A percentile compares a stretch with the other conserved stretches of the same genome.
Evolutionary conservation across 2,329 filamentous ascomycete genomes (phyloP).

Genomic region (Karstenula rhodostoma): DNA sequence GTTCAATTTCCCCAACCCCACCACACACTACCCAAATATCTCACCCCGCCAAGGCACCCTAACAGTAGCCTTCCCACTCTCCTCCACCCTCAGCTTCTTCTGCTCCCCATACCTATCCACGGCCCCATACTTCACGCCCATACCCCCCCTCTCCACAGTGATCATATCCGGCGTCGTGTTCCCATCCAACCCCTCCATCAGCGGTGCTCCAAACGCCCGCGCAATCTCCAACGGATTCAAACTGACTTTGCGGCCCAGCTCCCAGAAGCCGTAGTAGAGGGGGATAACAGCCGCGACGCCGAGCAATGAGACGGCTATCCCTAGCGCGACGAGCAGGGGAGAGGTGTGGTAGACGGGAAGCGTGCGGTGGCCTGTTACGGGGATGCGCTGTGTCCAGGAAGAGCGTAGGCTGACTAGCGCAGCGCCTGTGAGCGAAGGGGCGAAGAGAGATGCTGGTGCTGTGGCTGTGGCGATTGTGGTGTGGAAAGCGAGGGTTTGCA

Average conservation of each 20-base stretch:
- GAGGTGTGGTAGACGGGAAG: constrained; percentile 17
- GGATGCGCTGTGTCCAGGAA: constrained; percentile 20
- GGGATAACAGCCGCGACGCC: constrained; percentile 29
- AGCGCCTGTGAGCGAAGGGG: constrained; percentile 10
- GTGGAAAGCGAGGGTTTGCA: constrained; percentile 27
- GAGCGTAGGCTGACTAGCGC: constrained; percentile 13
- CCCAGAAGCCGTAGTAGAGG: constrained; percentile 39
- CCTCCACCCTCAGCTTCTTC: constrained; percentile 34
- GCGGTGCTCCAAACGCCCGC: constrained; percentile 41
- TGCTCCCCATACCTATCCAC: constrained; percentile 31
- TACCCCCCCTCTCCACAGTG: constrained; percentile 27
- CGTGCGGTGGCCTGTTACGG: constrained; percentile 1
- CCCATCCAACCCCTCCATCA: constrained; percentile 37
- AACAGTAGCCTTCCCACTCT: constrained; percentile 23
- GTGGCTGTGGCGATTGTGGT: constrained; percentile 25
- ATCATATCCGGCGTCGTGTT: constrained; percentile 30
- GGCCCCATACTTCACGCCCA: constrained; percentile 31
- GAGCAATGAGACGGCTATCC: constrained; percentile 22
- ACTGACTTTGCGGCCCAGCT: constrained; percentile 36
- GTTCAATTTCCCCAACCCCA: no score
- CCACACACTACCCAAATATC: constrained; percentile 28
- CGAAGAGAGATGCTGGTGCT: constrained; percentile 18
- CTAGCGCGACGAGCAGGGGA: constrained; percentile 18
- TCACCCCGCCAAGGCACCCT: constrained; percentile 32
- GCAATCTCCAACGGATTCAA: constrained; percentile 45